phyloP scores from a whole-genome alignment of 2,329 filamentous ascomycete genomes.

The Fusarium albidum region DNA sequence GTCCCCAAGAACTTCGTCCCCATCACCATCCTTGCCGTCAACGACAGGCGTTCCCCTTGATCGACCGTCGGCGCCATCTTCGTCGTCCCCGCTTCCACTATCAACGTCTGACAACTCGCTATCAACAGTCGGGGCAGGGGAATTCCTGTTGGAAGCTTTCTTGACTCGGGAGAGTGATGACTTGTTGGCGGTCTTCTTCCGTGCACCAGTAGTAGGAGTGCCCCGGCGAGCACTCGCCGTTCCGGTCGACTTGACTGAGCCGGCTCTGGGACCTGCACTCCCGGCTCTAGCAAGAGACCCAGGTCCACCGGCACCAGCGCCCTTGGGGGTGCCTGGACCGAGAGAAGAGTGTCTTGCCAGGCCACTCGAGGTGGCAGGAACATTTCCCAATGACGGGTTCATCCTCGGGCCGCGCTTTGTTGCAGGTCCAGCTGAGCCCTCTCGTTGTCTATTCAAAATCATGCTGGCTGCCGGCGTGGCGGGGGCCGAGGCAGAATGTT shows the following conservation, averaged over 20 bases:
- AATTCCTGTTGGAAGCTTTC: conserved; percentile 65
- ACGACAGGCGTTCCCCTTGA: conserved; percentile 43
- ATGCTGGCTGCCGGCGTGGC: conserved; percentile 68
- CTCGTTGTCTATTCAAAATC: conserved; percentile 65
- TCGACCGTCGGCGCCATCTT: conserved; percentile 49
- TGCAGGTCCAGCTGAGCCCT: conserved; percentile 66
- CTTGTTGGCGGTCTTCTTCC: conserved; percentile 63
- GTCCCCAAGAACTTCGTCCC: conserved; percentile 64
- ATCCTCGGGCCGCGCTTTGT: conserved; percentile 63
- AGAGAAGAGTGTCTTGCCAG: conserved; percentile 70
- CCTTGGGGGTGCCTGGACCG: conserved; percentile 69
- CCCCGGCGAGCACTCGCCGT: conserved; percentile 56
- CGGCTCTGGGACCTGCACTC: conserved; percentile 66
- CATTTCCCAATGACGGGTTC: conserved; percentile 56
- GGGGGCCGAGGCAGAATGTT: conserved; percentile 64
- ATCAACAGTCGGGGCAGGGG: conserved; percentile 69
- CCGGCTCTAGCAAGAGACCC: conserved; percentile 58
- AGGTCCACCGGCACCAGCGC: conserved; percentile 37
- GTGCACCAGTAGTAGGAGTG: conserved; percentile 52
- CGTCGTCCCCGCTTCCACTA: conserved; percentile 61
- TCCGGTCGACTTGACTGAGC: conserved; percentile 53
- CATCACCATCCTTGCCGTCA: conserved; percentile 51
- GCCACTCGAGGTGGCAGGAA: conserved; percentile 62
- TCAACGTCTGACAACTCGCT: conserved; percentile 72
- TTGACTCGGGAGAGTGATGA: conserved; percentile 71